Evolutionary conservation across 2,329 filamentous ascomycete species (phyloP), one percentile per base, ranked within the genome.

Genomic region (Xylaria sp.): DNA sequence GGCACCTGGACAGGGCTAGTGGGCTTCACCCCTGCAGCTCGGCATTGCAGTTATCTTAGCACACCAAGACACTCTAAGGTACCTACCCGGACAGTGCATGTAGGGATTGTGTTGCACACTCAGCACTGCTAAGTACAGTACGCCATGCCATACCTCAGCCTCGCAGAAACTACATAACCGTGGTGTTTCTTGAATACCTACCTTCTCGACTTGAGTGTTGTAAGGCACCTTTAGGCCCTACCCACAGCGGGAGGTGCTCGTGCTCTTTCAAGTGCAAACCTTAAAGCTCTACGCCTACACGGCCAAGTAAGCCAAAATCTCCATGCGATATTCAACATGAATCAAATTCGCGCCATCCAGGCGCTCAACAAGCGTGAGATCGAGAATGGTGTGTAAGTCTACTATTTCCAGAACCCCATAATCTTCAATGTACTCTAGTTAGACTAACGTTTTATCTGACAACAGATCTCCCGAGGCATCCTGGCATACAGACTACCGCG

Each of bases 401-500:
- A 54, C 21, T n/a, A 60, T 11, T 19, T 1, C 31, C 8, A 13
- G 48, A 6, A 15, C 48, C 4, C 10, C 23, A 37, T 10, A 27
- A 31, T 21, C 25, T 21, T n/a, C 23, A n/a, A 29, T 21, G 19
- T 40, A 15, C 37, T 59, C 54, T 52, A 21, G 46, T 43, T 41
- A 59, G 31, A 51, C 75, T 74, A 67, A 76, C 64, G 38, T 49
- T 23, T 43, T 38, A 38, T n/a, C 40, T 13, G n/a, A n/a, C 6
- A 38, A 40, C 71, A 93, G 92, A 69, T 84, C 89, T 2, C 89
- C 93, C 41, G 88, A 93, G 78, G 94, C 90, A 66, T 97, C 94
- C 59, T 98, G 94, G 94, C 94, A 98, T 76, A 89, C 90, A 75
- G 96, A 99, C 81, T 99, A 98, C 79, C 91, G 92, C 79, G 95